A percentile compares a stretch with the other conserved stretches of the same genome.
phyloP scores from a whole-genome alignment of 2,329 filamentous ascomycete genomes.

The Penicillium sp. region DNA sequence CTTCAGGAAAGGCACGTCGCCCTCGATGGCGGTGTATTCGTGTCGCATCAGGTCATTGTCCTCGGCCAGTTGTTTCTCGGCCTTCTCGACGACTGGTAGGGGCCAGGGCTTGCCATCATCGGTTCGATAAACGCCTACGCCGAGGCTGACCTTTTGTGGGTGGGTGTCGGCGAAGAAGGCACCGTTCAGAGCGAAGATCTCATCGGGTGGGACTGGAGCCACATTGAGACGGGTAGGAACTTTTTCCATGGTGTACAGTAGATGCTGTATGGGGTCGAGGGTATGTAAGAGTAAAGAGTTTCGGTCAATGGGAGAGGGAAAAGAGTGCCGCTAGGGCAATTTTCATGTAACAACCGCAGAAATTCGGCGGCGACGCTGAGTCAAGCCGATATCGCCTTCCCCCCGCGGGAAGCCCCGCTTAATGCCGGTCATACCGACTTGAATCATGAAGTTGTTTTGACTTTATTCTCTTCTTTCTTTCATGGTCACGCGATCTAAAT shows the following conservation, averaged over 20 bases:
- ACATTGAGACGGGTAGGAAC: slow-evolving; percentile 52
- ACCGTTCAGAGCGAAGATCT: slow-evolving; percentile 86
- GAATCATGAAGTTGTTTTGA: not conserved
- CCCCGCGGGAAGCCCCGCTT: slow-evolving; percentile 29
- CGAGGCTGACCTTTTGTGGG: slow-evolving; percentile 82
- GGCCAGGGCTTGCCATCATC: slow-evolving; percentile 97
- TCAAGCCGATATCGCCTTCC: slow-evolving; percentile 40
- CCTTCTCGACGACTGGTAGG: slow-evolving; percentile 89
- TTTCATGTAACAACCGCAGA: not conserved
- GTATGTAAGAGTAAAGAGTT: not conserved
- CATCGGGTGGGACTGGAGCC: slow-evolving; percentile 85
- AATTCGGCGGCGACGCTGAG: too few species aligned
- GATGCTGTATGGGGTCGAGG: not conserved
- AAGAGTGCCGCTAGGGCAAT: too few species aligned
- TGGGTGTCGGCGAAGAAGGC: slow-evolving; percentile 76
- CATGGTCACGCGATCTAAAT: slow-evolving; percentile 15
- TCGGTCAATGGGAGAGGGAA: too few species aligned
- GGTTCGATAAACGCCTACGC: slow-evolving; percentile 88
- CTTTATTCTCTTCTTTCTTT: not conserved
- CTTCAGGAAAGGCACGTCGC: slow-evolving; percentile 78
- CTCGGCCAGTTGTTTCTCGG: slow-evolving; percentile 69
- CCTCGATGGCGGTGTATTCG: slow-evolving; percentile 95
- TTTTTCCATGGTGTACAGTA: slow-evolving; percentile 31
- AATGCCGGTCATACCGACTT: slow-evolving; percentile 17
- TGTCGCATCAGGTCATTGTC: slow-evolving; percentile 89